phyloP scores from a whole-genome alignment of 2,329 filamentous ascomycete species.

The Fusarium staphyleae region DNA sequence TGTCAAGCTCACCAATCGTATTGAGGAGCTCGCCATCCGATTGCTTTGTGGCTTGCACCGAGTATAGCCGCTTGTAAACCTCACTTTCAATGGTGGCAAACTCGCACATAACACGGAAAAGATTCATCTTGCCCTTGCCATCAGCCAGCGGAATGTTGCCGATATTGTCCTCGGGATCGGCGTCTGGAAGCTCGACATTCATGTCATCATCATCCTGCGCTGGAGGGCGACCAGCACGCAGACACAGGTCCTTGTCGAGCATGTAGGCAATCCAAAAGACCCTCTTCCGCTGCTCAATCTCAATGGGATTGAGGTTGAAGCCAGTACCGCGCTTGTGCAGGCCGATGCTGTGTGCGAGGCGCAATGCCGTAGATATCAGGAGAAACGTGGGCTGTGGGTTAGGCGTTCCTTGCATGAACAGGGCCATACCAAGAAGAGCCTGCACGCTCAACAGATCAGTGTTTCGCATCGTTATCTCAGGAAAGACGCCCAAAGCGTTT shows the following conservation, averaged over 20 bases:
- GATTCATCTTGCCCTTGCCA: slow-evolving; percentile 90
- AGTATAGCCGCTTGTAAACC: slow-evolving; percentile 93
- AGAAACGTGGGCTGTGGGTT: slow-evolving; percentile 96
- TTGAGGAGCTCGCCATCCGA: slow-evolving; percentile 92
- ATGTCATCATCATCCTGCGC: slow-evolving; percentile 75
- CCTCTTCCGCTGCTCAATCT: slow-evolving; percentile 84
- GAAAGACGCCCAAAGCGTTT: slow-evolving; percentile 92
- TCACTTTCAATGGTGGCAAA: slow-evolving; percentile 91
- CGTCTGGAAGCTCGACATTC: slow-evolving; percentile 94
- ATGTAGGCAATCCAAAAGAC: slow-evolving; percentile 73
- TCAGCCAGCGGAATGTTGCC: slow-evolving; percentile 92
- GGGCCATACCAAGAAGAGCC: slow-evolving; percentile 87
- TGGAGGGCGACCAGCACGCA: slow-evolving; percentile 65
- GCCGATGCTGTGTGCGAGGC: slow-evolving; percentile 91
- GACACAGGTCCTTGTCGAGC: slow-evolving; percentile 68
- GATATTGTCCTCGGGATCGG: slow-evolving; percentile 88
- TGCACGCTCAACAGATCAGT: slow-evolving; percentile 95
- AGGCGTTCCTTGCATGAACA: slow-evolving; percentile 95
- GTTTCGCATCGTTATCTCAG: slow-evolving; percentile 93
- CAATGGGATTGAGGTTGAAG: slow-evolving; percentile 91
- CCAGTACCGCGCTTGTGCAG: slow-evolving; percentile 91
- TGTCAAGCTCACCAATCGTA: slow-evolving; percentile 93
- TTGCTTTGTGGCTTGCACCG: slow-evolving; percentile 88
- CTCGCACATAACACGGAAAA: slow-evolving; percentile 92
- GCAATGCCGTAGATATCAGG: slow-evolving; percentile 87